Evolutionary conservation across 805 yeast genomes (phyloP).

Genomic region (Wickerhamomyces kurtzmanii): DNA sequence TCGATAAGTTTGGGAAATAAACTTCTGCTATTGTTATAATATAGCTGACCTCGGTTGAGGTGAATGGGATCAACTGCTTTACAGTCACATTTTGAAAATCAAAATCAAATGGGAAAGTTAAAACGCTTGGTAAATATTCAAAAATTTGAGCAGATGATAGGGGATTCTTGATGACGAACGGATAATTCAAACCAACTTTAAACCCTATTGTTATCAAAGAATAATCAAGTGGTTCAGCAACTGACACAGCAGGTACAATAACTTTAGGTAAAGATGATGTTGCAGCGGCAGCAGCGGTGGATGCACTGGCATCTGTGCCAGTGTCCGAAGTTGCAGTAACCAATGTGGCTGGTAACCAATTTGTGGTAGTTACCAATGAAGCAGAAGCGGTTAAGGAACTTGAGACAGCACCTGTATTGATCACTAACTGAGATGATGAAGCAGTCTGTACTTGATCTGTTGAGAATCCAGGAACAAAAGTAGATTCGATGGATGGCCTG

Average conservation of each 20-base stretch:
- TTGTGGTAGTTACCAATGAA: conserved; percentile 9
- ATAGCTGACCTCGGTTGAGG: conserved; percentile 44
- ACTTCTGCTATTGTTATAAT: conserved; percentile 84
- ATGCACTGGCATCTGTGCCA: conserved; percentile 13
- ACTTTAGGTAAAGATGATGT: conserved; percentile 63
- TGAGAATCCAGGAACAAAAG: too few relatives aligned
- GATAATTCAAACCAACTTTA: conserved; percentile 70
- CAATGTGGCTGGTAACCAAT: conserved; percentile 36
- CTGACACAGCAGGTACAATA: conserved; percentile 50
- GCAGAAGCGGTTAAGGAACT: conserved; percentile 4
- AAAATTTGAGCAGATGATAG: conserved; percentile 78
- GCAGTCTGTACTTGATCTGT: too few relatives aligned
- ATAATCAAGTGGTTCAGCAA: conserved; percentile 36
- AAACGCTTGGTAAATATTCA: conserved; percentile 70
- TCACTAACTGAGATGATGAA: neutral
- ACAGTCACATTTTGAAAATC: conserved; percentile 40
- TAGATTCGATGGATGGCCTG: too few relatives aligned
- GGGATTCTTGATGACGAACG: conserved; percentile 66
- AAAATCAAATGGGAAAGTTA: conserved; percentile 49
- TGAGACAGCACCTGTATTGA: conserved; percentile 2
- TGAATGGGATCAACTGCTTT: conserved; percentile 65
- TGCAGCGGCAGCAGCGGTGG: conserved; percentile 18
- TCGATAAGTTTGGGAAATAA: conserved; percentile 55
- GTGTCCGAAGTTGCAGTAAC: conserved; percentile 20
- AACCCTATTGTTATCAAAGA: conserved; percentile 68